These are phyloP conservation scores for Clavispora fructus DNA, from an alignment of 805 yeast species.

Conservation along the genomic window DNA sequence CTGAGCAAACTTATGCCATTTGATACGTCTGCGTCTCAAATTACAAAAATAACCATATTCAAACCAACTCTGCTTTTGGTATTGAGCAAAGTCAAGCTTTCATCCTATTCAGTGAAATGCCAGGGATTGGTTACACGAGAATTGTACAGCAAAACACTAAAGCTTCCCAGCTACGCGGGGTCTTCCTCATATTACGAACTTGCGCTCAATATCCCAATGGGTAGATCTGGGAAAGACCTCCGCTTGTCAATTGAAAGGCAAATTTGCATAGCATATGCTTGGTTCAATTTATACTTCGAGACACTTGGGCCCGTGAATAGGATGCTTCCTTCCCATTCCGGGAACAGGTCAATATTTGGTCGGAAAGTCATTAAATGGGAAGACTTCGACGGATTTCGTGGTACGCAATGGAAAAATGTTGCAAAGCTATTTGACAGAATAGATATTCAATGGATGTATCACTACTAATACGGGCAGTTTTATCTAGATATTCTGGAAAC, in stretches of 20 bases:
- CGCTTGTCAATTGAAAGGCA: constrained; percentile 10
- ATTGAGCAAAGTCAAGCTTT: constrained; percentile 7
- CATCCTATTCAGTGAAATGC: constrained; percentile 6
- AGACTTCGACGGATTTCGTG: constrained; percentile 64
- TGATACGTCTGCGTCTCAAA: constrained; percentile 2
- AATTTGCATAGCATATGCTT: constrained; percentile 17
- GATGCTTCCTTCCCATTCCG: constrained; percentile 5
- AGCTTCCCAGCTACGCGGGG: constrained; percentile 6
- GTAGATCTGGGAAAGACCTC: constrained; percentile 11
- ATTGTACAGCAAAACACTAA: constrained; percentile 3
- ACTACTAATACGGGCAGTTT: not conserved
- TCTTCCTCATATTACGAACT: constrained; percentile 4
- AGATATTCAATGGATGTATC: constrained; percentile 33
- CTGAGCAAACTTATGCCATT: constrained; percentile 2
- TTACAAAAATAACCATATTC: constrained; percentile 10
- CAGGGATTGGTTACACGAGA: constrained; percentile 2
- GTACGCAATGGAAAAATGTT: constrained; percentile 49
- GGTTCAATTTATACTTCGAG: constrained; percentile 30
- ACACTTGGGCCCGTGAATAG: constrained; percentile 2
- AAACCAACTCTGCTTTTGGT: constrained; percentile 7
- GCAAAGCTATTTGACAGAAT: constrained; percentile 46
- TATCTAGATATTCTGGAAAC: no score
- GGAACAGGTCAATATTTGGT: not conserved
- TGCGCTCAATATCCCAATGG: constrained; percentile 4
- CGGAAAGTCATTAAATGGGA: constrained; percentile 31